Base-by-base conservation (phyloP, 768 basidiomycete genomes). In the Mycena alexandri region DNA sequence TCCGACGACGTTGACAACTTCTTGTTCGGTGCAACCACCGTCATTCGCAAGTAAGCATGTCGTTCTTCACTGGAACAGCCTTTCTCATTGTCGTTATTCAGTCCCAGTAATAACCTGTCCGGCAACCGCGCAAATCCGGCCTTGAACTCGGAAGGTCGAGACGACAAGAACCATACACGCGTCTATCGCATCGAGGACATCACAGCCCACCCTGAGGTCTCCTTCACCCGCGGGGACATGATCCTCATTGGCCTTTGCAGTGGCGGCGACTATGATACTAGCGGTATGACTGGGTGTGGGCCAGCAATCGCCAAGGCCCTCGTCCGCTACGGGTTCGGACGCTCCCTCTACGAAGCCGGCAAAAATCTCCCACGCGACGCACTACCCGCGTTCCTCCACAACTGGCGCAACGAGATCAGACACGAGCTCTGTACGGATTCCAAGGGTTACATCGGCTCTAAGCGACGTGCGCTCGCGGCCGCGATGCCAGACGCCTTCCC, bases 1-100 rank as follows among this genome's bases (percentile, higher is more conserved):
- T 93, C 96, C 0, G 96, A 98, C 76, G 96, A 98, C 73, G 95
- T 96, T 2, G 96, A 98, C 74, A 96, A 89, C 61, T 91, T 97
- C 74, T 79, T 98, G 3, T 98, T 98, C 68, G 95, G 96, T 22
- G 95, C 94, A 1, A 85, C 80, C 7, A 88, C 88, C 50, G 89
- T 98, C 33, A 87, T 97, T 71, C 87, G 96, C 74, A 98, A 97
- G 94, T 94, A 67, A 56, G 84, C 17, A 41, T 83, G 67, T 29
- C 29, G 29, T 29, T 29, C 29, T 29, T 29, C 29, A 29, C 29
- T 29, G 29, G 29, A 29, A 29, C 29, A 3, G 29, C 29, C 29
- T 29, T 29, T 29, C 29, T 29, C 69, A 34, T 46, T 29, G 5
- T 24, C 76, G 48, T 46, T 63, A 55, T 36, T 38, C 69, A 94